Conservation (phyloP, 768 basidiomycete genomes). For the Cyathus striatus region DNA sequence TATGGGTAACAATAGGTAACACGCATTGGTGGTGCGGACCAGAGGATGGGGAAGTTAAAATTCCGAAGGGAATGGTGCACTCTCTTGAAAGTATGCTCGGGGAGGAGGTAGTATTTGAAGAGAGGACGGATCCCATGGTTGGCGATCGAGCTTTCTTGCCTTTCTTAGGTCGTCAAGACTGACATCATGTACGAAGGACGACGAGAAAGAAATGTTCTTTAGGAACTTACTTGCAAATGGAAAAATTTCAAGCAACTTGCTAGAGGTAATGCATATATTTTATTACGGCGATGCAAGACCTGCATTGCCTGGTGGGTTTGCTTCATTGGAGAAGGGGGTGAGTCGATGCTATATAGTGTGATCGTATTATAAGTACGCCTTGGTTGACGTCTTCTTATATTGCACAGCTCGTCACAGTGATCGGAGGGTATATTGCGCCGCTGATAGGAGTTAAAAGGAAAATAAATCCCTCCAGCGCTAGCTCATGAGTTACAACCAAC, state of each 20-base stretch:
- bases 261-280: slow-evolving; percentile 14
- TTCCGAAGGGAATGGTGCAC: slow-evolving; percentile 22
- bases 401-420: slow-evolving; percentile 17
- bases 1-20: slow-evolving; percentile 20
- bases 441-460: slow-evolving; percentile 16
- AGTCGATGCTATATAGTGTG: slow-evolving; percentile 6
- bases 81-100: slow-evolving; percentile 17
- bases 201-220: slow-evolving; percentile 28
- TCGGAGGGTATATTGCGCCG: slow-evolving; percentile 19
- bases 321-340: slow-evolving; percentile 21
- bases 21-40: slow-evolving; percentile 16
- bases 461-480: too few relatives aligned
- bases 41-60: slow-evolving; percentile 23
- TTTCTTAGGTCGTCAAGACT: not conserved
- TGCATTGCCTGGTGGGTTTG: slow-evolving; percentile 18
- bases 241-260: slow-evolving; percentile 7
- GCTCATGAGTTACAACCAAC: too few relatives aligned
- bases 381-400: not conserved
- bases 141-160: slow-evolving; percentile 1
- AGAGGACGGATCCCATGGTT: slow-evolving; percentile 26
- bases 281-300: slow-evolving; percentile 22
- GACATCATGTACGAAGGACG: slow-evolving; percentile 12
- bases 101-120: slow-evolving; percentile 21
- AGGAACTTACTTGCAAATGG: slow-evolving; percentile 18
- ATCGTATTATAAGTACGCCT: not conserved